These are phyloP conservation scores for Gorgonomyces haynaldii DNA, from an alignment of 192 early-diverging fungal genomes.

Conservation along the genomic window DNA sequence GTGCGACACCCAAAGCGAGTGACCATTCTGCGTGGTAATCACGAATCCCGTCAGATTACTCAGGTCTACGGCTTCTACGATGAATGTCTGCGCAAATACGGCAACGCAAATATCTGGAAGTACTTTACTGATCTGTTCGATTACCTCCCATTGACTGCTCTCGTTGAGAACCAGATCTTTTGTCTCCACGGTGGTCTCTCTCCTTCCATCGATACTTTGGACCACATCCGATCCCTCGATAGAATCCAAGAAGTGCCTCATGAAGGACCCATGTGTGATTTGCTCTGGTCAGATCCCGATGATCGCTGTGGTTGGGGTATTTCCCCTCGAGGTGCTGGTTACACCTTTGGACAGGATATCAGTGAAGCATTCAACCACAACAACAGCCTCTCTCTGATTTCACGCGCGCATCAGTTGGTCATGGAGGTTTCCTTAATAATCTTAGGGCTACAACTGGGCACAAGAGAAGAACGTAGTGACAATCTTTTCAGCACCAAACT, in stretches of 20 bases:
- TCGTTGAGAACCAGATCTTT: conserved; percentile 89
- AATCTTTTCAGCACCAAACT: conserved; percentile 98
- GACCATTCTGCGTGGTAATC: conserved; percentile 86
- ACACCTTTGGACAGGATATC: conserved; percentile 92
- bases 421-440: conserved; percentile 59
- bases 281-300: conserved; percentile 96
- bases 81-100: conserved; percentile 92
- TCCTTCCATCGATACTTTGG: conserved; percentile 82
- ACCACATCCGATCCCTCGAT: conserved; percentile 90
- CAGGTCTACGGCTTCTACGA: conserved; percentile 99
- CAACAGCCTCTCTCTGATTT: conserved; percentile 94
- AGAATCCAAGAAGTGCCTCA: conserved; percentile 97
- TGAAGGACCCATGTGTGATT: conserved; percentile 91
- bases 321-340: conserved; percentile 95
- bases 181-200: conserved; percentile 94
- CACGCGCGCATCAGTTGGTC: conserved; percentile 93
- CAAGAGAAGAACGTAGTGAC: conserved; percentile 98
- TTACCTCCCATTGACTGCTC: conserved; percentile 84
- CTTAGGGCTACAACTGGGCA: conserved; percentile 93
- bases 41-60: conserved; percentile 89
- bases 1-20: conserved; percentile 90
- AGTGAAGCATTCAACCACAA: conserved; percentile 72
- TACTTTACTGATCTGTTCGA: conserved; percentile 98
- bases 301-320: conserved; percentile 81
- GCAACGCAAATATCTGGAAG: conserved; percentile 91